Percentiles rank a stretch among this genome's conserved stretches.
phyloP scores from a whole-genome alignment of 345 rosid species.

The Mallotus nudiflorus region DNA sequence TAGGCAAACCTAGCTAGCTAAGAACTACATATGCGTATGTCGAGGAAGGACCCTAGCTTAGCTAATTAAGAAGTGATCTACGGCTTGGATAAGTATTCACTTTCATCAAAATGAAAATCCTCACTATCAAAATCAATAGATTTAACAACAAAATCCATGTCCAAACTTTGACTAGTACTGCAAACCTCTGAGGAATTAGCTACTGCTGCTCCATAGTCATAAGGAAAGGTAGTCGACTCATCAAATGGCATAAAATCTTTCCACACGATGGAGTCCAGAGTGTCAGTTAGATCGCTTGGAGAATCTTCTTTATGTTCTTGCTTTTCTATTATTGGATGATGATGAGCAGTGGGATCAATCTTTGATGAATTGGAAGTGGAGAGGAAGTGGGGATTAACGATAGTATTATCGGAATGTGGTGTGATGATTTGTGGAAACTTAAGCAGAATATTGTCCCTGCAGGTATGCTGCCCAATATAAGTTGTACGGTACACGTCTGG shows the following conservation, averaged over 20 bases:
- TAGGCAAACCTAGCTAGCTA: too few species aligned
- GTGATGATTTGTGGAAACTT: too few species aligned
- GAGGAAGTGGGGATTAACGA: too few species aligned
- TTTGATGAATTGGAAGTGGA: too few species aligned
- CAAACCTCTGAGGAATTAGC: background rate
- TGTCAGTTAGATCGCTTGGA: conserved; percentile 13
- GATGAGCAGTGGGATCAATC: too few species aligned
- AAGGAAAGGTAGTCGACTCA: background rate
- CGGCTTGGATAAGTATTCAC: too few species aligned
- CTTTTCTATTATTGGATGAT: background rate
- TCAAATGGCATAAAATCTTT: conserved; percentile 27
- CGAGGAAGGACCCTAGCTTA: too few species aligned
- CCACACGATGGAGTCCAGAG: conserved; percentile 26
- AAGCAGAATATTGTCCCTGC: conserved; percentile 17
- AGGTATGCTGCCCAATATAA: conserved; percentile 66
- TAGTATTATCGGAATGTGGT: too few species aligned
- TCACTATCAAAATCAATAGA: conserved; percentile 15
- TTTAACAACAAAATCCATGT: background rate
- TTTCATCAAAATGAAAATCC: conserved; percentile 22
- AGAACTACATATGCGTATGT: too few species aligned
- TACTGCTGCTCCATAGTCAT: too few species aligned
- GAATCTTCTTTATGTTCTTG: conserved; percentile 24
- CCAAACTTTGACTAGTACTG: conserved; percentile 1
- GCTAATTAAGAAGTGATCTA: too few species aligned
- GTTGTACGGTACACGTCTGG: conserved; percentile 47